Percentiles rank a stretch among this genome's conserved stretches.
Conservation (phyloP, 768 basidiomycete species). For the Clavaria fumosa region DNA sequence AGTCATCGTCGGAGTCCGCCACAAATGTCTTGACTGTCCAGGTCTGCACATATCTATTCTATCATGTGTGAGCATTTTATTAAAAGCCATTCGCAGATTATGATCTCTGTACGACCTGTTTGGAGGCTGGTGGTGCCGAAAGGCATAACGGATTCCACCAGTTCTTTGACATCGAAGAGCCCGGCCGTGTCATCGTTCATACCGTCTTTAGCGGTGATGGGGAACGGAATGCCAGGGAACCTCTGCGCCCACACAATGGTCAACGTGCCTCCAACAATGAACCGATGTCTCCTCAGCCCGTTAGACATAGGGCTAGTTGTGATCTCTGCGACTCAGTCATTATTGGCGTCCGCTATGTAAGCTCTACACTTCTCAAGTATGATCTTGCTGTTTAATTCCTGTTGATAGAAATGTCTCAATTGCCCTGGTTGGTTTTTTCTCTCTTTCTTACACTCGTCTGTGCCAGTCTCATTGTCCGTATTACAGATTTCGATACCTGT, state of each 20-base stretch:
- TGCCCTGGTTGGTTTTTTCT: constrained; percentile 34
- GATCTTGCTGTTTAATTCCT: constrained; percentile 2
- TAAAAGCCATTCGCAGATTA: constrained; percentile 31
- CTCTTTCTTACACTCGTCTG: no score
- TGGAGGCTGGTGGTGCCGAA: constrained; percentile 32
- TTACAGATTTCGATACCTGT: constrained; percentile 61
- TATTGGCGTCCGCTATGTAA: constrained; percentile 55
- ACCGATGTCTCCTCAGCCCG: constrained; percentile 10
- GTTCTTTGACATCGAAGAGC: constrained; percentile 53
- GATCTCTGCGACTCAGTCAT: constrained; percentile 66
- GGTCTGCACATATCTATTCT: constrained; percentile 24
- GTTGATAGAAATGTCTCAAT: constrained; percentile 51
- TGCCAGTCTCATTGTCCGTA: no score
- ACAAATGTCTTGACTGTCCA: constrained; percentile 70
- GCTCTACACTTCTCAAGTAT: constrained; percentile 14
- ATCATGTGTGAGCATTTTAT: constrained; percentile 1
- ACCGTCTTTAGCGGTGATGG: constrained; percentile 34
- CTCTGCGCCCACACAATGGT: background rate
- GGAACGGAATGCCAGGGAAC: constrained; percentile 13
- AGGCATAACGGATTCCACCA: constrained; percentile 48
- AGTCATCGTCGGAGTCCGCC: constrained; percentile 47
- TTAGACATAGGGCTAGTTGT: constrained; percentile 53
- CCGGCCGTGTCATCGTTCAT: constrained; percentile 51
- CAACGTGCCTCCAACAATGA: background rate
- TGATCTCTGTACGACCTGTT: constrained; percentile 52